Percentiles rank a stretch among this genome's conserved stretches.
phyloP scores from a whole-genome alignment of 202 grass and related monocot genomes.

The Bolboschoenoplectus hybrid region DNA sequence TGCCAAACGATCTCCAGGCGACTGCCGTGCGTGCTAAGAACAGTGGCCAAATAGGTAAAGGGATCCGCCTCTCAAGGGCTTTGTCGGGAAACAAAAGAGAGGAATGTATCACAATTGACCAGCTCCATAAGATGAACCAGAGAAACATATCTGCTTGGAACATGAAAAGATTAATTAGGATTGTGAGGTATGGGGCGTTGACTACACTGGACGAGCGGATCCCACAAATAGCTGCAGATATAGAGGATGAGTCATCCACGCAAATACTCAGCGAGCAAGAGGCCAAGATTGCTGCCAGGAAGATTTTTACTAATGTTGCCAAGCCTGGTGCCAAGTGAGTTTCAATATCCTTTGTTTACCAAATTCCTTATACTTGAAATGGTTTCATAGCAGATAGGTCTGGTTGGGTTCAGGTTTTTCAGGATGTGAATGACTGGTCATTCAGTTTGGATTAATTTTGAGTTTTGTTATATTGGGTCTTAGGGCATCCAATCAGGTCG shows the following conservation, averaged over 20 bases:
- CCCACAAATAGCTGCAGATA: conserved; percentile 46
- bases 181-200: conserved; percentile 64
- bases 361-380: background rate
- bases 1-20: conserved; percentile 56
- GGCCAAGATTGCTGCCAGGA: conserved; percentile 78
- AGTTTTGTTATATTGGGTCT: conserved; percentile 2
- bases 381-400: background rate
- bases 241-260: conserved; percentile 50
- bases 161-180: conserved; percentile 89
- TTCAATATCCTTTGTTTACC: background rate
- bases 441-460: background rate
- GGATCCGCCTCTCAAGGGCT: conserved; percentile 41
- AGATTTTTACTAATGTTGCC: conserved; percentile 84
- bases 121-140: conserved; percentile 80
- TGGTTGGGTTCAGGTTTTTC: background rate
- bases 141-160: conserved; percentile 89
- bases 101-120: conserved; percentile 63
- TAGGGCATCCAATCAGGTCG: background rate
- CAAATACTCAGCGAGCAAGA: conserved; percentile 79
- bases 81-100: conserved; percentile 51
- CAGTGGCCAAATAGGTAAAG: conserved; percentile 33
- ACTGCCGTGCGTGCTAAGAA: conserved; percentile 47
- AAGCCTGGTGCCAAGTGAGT: conserved; percentile 70
- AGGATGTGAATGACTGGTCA: background rate
- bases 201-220: conserved; percentile 74